Evolutionary conservation across 441 rosid genomes (phyloP).

Genomic region (Eruca vesicaria): DNA sequence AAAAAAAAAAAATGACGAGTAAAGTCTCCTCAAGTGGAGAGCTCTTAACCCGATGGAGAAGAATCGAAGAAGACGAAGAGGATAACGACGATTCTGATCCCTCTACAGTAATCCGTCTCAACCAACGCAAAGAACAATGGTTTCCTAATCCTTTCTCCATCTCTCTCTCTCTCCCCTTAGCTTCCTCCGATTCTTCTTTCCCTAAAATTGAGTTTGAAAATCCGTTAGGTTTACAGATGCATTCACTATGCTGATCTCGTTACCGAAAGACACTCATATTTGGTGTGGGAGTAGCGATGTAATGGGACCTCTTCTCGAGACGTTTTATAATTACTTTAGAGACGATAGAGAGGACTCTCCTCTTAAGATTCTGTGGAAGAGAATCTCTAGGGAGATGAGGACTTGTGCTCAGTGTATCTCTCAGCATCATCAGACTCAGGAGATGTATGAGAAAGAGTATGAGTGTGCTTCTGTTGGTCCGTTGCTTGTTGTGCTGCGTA

Average conservation of each 20-base stretch:
- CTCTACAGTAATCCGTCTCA: conserved; percentile 44
- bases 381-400: conserved; percentile 75
- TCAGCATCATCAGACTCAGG: conserved; percentile 94
- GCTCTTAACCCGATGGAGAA: conserved; percentile 73
- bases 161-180: not conserved
- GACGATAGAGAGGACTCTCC: conserved; percentile 79
- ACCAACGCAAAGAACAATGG: conserved; percentile 87
- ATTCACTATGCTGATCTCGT: conserved; percentile 65
- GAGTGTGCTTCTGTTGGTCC: conserved; percentile 78
- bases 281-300: conserved; percentile 88
- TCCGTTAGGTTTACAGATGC: conserved; percentile 77
- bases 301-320: conserved; percentile 90
- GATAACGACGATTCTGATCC: conserved; percentile 52
- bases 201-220: not conserved
- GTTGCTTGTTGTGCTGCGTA: conserved; percentile 69
- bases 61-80: conserved; percentile 81
- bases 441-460: conserved; percentile 71
- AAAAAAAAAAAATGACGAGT: conserved; percentile 41
- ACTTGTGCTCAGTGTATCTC: conserved; percentile 80
- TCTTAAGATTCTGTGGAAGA: conserved; percentile 76
- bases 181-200: too few relatives aligned
- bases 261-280: conserved; percentile 73
- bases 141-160: conserved; percentile 23
- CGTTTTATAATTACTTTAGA: conserved; percentile 82
- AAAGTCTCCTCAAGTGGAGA: conserved; percentile 46